Percentiles rank a stretch among this genome's conserved stretches.
phyloP scores from a whole-genome alignment of 371 early-diverging fungal species.

The Mucor indicus region DNA sequence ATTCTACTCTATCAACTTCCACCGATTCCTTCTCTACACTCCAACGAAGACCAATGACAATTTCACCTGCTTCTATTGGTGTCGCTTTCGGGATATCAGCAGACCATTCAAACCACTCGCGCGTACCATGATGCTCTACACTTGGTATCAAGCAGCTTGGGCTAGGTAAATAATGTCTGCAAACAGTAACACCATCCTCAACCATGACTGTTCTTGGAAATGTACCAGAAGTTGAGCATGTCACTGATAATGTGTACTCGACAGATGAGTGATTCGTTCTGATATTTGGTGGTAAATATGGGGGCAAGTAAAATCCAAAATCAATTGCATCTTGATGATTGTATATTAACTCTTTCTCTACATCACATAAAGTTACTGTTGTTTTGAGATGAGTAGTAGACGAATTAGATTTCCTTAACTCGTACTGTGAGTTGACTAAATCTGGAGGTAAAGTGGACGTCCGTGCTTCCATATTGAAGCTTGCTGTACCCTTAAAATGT shows the following conservation, averaged over 20 bases:
- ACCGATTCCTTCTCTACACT: constrained; percentile 43
- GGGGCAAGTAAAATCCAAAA: constrained; percentile 41
- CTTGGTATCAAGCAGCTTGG: constrained; percentile 42
- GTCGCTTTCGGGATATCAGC: constrained; percentile 40
- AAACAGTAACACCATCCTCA: constrained; percentile 24
- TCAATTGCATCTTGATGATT: constrained; percentile 29
- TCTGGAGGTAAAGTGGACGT: constrained; percentile 13
- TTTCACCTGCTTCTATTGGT: constrained; percentile 38
- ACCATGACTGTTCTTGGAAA: constrained; percentile 15
- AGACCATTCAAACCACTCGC: constrained; percentile 44
- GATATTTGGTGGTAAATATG: constrained; percentile 30
- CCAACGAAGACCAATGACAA: constrained; percentile 37
- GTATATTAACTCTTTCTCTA: constrained; percentile 44
- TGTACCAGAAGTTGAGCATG: constrained; percentile 17
- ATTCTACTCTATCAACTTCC: constrained; percentile 29
- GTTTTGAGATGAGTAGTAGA: constrained; percentile 19
- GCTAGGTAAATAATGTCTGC: constrained; percentile 41
- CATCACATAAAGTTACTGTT: constrained; percentile 31
- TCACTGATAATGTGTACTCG: constrained; percentile 31
- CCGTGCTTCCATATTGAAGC: constrained; percentile 26
- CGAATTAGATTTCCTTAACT: not conserved
- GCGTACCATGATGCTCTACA: constrained; percentile 21
- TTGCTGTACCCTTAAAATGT: constrained; percentile 31
- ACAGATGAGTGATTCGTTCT: constrained; percentile 36
- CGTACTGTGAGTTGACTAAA: not conserved